Evolutionary conservation across 2,329 filamentous ascomycete species (phyloP).

Genomic region (Penicillium sp.): DNA sequence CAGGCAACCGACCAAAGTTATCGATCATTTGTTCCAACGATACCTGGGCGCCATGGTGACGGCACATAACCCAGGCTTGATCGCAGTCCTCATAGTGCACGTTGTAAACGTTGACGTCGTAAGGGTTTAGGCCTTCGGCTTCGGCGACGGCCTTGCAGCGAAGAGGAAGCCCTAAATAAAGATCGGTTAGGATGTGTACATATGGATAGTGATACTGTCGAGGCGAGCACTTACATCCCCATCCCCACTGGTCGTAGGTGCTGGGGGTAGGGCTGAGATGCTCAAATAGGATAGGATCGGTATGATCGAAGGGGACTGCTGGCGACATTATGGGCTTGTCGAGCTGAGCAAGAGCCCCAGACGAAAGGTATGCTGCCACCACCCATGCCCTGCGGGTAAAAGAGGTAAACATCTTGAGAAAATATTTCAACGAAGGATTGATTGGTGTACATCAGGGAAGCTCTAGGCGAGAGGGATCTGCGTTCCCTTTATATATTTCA

Average conservation of each 20-base stretch:
- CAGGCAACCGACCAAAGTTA: conserved; percentile 2
- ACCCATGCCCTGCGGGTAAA: neutral
- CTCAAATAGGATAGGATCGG: neutral
- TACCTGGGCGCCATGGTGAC: neutral
- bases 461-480: neutral
- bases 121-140: neutral
- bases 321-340: conserved; percentile 2
- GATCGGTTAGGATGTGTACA: neutral
- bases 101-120: conserved; percentile 1
- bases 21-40: conserved; percentile 2
- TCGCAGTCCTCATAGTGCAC: conserved; percentile 4
- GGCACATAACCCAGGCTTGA: conserved; percentile 2
- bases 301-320: conserved; percentile 5
- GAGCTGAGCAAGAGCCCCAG: neutral
- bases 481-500: neutral
- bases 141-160: conserved; percentile 3
- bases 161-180: neutral
- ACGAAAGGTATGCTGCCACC: neutral
- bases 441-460: neutral
- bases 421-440: neutral
- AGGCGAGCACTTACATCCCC: neutral
- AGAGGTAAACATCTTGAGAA: neutral
- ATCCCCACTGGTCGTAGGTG: neutral
- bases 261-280: neutral
- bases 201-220: neutral